These are phyloP conservation scores for Plenodomus biglobosus DNA, from an alignment of 2,329 filamentous ascomycete species.

Conservation along the genomic window DNA sequence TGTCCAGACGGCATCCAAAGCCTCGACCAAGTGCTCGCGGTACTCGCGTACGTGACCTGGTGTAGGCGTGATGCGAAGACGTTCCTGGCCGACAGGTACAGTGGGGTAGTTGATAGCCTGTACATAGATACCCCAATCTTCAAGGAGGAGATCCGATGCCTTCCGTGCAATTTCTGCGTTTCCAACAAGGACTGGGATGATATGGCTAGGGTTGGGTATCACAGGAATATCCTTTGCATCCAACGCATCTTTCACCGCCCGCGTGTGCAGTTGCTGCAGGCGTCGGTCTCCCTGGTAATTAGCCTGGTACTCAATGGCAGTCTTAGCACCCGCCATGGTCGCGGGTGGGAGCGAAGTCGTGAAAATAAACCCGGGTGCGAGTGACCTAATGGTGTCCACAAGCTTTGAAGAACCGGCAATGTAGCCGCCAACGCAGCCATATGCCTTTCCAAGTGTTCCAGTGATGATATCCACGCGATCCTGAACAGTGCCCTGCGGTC, in stretches of 20 bases:
- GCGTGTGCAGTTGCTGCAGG: slow-evolving; percentile 94
- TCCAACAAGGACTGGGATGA: slow-evolving; percentile 89
- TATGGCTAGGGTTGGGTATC: slow-evolving; percentile 96
- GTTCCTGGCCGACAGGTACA: slow-evolving; percentile 95
- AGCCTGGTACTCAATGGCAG: slow-evolving; percentile 94
- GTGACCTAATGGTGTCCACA: slow-evolving; percentile 89
- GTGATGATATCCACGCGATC: slow-evolving; percentile 98
- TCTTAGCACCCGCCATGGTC: slow-evolving; percentile 90
- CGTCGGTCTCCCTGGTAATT: slow-evolving; percentile 80
- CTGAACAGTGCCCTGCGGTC: slow-evolving; percentile 81
- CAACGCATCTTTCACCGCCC: slow-evolving; percentile 85
- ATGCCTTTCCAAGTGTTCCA: slow-evolving; percentile 94
- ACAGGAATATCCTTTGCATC: slow-evolving; percentile 83
- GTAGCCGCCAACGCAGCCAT: slow-evolving; percentile 96
- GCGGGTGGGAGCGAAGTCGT: slow-evolving; percentile 94
- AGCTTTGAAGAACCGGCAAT: slow-evolving; percentile 87
- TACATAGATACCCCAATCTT: slow-evolving; percentile 91
- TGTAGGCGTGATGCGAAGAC: slow-evolving; percentile 92
- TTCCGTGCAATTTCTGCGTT: slow-evolving; percentile 90
- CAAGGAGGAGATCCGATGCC: slow-evolving; percentile 87
- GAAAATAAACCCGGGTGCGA: slow-evolving; percentile 98
- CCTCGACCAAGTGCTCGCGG: slow-evolving; percentile 80
- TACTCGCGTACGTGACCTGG: slow-evolving; percentile 85
- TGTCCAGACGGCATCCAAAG: slow-evolving; percentile 84
- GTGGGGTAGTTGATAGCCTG: slow-evolving; percentile 99